A percentile compares a stretch with the other conserved stretches of the same genome.
Conservation (phyloP, 202 grass and related monocot genomes). For the Bolboschoenoplectus hybrid region DNA sequence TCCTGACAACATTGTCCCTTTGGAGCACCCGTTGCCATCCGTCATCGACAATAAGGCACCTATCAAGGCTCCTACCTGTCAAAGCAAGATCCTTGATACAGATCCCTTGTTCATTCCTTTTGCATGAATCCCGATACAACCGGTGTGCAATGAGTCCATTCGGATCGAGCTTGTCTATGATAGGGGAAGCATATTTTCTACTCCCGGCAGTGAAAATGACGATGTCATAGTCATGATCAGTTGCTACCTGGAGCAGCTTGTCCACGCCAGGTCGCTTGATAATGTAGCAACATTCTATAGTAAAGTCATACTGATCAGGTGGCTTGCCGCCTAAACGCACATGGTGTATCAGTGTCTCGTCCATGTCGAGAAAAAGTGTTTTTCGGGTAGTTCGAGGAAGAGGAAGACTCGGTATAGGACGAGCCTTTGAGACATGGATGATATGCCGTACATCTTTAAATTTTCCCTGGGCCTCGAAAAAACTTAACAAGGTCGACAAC, state of each 20-base stretch:
- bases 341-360: background rate
- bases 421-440: background rate
- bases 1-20: background rate
- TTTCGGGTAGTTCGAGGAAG: constrained; percentile 9
- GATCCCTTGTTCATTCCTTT: background rate
- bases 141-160: background rate
- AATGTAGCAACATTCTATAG: background rate
- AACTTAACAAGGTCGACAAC: constrained; percentile 55
- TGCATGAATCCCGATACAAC: constrained; percentile 28
- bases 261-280: constrained; percentile 18
- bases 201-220: background rate
- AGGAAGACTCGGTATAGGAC: background rate
- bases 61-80: constrained; percentile 21
- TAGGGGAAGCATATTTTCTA: background rate
- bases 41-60: constrained; percentile 3
- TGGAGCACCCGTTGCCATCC: background rate
- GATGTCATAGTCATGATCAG: constrained; percentile 8
- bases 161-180: constrained; percentile 26
- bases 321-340: background rate
- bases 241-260: background rate
- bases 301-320: constrained; percentile 4
- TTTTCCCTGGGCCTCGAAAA: constrained; percentile 44
- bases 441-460: constrained; percentile 54
- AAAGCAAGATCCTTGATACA: constrained; percentile 18
- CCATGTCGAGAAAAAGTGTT: constrained; percentile 33